Base-by-base conservation (phyloP, 495 filamentous ascomycete genomes). In the Aspergillus leporis region DNA sequence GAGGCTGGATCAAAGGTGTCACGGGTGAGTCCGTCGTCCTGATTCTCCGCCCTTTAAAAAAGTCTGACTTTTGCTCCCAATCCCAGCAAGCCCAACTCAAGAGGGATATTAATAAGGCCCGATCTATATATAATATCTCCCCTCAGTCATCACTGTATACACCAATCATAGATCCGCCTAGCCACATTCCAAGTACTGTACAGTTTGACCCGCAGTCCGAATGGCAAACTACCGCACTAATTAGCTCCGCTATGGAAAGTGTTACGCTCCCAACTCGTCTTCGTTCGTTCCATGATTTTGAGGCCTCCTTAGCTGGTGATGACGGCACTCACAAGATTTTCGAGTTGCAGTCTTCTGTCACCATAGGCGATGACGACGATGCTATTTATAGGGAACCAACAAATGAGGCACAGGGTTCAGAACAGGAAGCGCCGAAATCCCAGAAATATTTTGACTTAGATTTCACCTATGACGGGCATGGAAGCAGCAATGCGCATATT, bases 161-260 rank as follows among this genome's bases (percentile, higher is more conserved):
- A 36, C 94, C 94, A 1, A 76, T 97, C 38, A 79, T 88, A 3
- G 70, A 88, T 25, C 84, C 85, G 6, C 82, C 86, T 2, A 66
- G 59, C 30, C 69, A 67, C 23, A 61, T 91, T 28, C 89, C 92
- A 14, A 53, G 63, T 5, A 86, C 83, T 61, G 63, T 96, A 14
- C 69, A 72, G 22, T 63, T 97, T 23, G 83, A 97, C 66, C 62
- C 66, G 31, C 72, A 74, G 10, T 95, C 89, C 7, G 74, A 79
- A 62, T 98, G 95, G 95, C 87, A 97, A 61, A 86, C 78, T 18
- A 88, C 90, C 14, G 93, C 87, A 8, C 71, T 98, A 23, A 77
- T 97, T 60, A 85, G 87, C 8, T 81, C 87, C 5, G 89, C 91
- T 8, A 63, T 97, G 28, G 94, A 99, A 70, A 92, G 83, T 28